A percentile compares a stretch with the other conserved stretches of the same genome.
Evolutionary conservation across 2,329 filamentous ascomycete genomes (phyloP).

Genomic region (Verticillium isaacii): DNA sequence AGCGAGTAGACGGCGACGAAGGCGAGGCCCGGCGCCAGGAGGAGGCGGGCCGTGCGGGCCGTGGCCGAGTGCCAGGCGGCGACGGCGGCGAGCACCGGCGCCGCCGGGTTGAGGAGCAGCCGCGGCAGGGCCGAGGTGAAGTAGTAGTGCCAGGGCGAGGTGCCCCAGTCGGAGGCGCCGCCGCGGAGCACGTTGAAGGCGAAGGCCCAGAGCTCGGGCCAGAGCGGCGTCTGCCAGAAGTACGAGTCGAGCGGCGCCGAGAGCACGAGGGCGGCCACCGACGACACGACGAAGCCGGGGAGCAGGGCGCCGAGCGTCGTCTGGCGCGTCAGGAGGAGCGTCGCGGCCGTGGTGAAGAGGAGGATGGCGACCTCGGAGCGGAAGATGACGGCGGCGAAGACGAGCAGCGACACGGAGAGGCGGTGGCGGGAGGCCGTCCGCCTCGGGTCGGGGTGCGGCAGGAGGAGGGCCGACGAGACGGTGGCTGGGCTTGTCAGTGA

Average conservation of each 20-base stretch:
- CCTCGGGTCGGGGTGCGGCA: slow-evolving; percentile 25
- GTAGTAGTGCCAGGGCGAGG: slow-evolving; percentile 82
- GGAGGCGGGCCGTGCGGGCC: slow-evolving; percentile 32
- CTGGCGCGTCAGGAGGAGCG: slow-evolving; percentile 54
- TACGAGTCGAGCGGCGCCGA: slow-evolving; percentile 82
- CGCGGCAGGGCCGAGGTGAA: slow-evolving; percentile 76
- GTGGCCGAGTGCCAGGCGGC: slow-evolving; percentile 45
- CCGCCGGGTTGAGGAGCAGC: slow-evolving; percentile 75
- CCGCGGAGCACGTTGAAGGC: slow-evolving; percentile 86
- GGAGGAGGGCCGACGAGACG: slow-evolving; percentile 49
- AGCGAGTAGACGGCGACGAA: slow-evolving; percentile 80
- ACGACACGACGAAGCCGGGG: slow-evolving; percentile 60
- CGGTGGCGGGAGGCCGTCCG: slow-evolving; percentile 42
- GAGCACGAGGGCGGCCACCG: slow-evolving; percentile 59
- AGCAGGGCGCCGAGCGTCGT: slow-evolving; percentile 56
- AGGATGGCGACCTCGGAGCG: slow-evolving; percentile 84
- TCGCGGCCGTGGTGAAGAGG: slow-evolving; percentile 61
- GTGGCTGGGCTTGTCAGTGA: slow-evolving; percentile 46
- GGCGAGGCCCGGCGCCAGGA: slow-evolving; percentile 62
- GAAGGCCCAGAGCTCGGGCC: slow-evolving; percentile 89
- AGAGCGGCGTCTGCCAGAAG: slow-evolving; percentile 84
- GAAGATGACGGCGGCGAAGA: slow-evolving; percentile 78
- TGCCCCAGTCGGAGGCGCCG: slow-evolving; percentile 82
- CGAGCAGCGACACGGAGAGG: slow-evolving; percentile 68
- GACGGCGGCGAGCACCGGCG: slow-evolving; percentile 49